These are phyloP conservation scores for Rosa multiflora DNA, from an alignment of 306 rosid species.

Conservation along the genomic window DNA sequence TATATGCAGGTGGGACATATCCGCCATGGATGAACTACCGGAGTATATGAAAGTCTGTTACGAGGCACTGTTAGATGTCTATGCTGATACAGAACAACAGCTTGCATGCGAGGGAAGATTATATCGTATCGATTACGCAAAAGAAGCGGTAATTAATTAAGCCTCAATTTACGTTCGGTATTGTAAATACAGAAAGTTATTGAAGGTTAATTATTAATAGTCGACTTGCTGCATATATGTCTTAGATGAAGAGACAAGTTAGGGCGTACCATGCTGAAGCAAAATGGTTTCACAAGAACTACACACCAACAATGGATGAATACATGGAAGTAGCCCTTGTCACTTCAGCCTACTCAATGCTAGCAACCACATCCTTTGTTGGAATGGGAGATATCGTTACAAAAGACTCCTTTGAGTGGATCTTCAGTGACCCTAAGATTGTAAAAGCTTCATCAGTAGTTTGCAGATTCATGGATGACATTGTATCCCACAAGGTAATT, in stretches of 20 bases:
- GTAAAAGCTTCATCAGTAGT: constrained; percentile 21
- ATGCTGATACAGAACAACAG: constrained; percentile 22
- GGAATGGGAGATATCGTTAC: constrained; percentile 33
- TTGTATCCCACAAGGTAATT: constrained; percentile 37
- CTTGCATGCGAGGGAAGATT: constrained; percentile 14
- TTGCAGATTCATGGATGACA: constrained; percentile 46
- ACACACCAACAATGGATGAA: constrained; percentile 38
- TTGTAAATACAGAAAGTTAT: background rate
- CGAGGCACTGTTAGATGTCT: constrained; percentile 10
- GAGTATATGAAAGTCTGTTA: constrained; percentile 19
- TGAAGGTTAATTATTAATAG: background rate
- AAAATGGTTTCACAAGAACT: constrained; percentile 34
- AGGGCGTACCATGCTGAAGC: constrained; percentile 37
- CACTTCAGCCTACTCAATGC: background rate
- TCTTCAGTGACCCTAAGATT: constrained; percentile 27
- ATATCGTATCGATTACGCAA: constrained; percentile 8
- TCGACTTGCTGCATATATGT: no score
- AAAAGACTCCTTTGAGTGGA: constrained; percentile 40
- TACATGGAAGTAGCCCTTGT: constrained; percentile 12
- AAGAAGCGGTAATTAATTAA: constrained; percentile 16
- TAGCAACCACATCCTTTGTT: constrained; percentile 21
- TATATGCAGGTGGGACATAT: constrained; percentile 20
- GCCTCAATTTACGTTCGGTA: background rate
- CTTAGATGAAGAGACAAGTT: constrained; percentile 22
- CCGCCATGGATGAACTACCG: constrained; percentile 10